phyloP scores from a whole-genome alignment of 75 land plant genomes.

The Chamaecyparis obtusa region DNA sequence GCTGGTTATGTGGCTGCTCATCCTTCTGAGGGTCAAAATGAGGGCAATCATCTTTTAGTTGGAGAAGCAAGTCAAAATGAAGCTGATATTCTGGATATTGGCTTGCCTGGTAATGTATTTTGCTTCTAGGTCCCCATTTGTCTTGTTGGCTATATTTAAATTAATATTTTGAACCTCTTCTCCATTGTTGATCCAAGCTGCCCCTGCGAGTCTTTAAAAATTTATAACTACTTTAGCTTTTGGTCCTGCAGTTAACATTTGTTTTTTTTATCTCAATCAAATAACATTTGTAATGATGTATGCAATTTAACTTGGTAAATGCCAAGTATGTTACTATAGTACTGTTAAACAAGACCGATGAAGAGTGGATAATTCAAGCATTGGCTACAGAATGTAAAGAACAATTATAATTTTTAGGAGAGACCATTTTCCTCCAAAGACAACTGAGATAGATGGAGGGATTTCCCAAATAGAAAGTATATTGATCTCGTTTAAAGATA shows the following conservation, averaged over 20 bases:
- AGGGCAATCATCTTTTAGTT: neutral
- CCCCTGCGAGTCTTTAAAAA: neutral
- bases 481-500: neutral
- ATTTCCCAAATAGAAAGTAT: neutral
- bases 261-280: neutral
- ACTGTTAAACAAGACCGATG: neutral
- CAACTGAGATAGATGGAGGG: neutral
- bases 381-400: neutral
- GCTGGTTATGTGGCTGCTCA: constrained; percentile 48
- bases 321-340: neutral
- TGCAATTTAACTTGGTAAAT: neutral
- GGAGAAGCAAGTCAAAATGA: constrained; percentile 2
- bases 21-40: constrained; percentile 25
- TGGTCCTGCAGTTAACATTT: neutral
- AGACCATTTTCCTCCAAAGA: neutral
- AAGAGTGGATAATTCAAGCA: neutral
- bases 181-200: neutral
- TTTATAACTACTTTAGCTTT: neutral
- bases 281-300: neutral
- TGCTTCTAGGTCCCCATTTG: neutral
- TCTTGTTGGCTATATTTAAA: neutral
- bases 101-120: constrained; percentile 31
- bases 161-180: neutral
- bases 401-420: neutral
- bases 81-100: constrained; percentile 11